These are phyloP conservation scores for Allomyces macrogynus DNA, from an alignment of 192 early-diverging fungal genomes.

Conservation along the genomic window DNA sequence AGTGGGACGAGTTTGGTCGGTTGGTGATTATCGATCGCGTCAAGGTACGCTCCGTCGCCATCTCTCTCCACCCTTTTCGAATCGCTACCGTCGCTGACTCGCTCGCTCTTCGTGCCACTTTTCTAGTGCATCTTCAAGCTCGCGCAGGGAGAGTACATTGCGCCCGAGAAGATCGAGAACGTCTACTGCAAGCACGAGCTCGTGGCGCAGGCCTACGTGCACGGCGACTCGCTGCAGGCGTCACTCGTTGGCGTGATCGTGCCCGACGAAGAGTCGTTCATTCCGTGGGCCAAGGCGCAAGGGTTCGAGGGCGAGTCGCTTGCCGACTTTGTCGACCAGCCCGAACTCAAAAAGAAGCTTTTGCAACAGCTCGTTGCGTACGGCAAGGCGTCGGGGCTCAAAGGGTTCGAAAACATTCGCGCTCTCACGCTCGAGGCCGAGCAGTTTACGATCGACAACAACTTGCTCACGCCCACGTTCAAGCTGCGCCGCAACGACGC, in stretches of 20 bases:
- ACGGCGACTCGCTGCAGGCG: conserved; percentile 79
- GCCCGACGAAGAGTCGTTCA: conserved; percentile 50
- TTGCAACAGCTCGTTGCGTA: conserved; percentile 28
- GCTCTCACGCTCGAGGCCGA: conserved; percentile 48
- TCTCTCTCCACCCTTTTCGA: no score
- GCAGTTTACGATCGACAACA: conserved; percentile 63
- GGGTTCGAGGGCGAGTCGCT: conserved; percentile 9
- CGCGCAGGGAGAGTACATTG: conserved; percentile 85
- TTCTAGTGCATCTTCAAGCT: conserved; percentile 65
- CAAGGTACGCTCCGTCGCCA: conserved; percentile 17
- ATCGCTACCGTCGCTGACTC: no score
- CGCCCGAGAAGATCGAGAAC: conserved; percentile 80
- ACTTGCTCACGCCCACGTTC: conserved; percentile 78
- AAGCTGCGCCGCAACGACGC: conserved; percentile 74
- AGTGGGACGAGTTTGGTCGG: conserved; percentile 52
- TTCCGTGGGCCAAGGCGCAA: conserved; percentile 38
- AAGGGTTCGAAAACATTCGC: conserved; percentile 76
- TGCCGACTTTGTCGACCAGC: conserved; percentile 16
- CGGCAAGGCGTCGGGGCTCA: conserved; percentile 48
- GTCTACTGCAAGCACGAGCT: conserved; percentile 52
- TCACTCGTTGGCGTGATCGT: conserved; percentile 72
- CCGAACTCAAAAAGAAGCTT: conserved; percentile 30
- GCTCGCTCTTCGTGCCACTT: no score
- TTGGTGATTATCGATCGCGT: conserved; percentile 71
- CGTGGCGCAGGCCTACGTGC: conserved; percentile 75